phyloP scores from a whole-genome alignment of 164 flowering plant species.

The Vitis rotundifolia region DNA sequence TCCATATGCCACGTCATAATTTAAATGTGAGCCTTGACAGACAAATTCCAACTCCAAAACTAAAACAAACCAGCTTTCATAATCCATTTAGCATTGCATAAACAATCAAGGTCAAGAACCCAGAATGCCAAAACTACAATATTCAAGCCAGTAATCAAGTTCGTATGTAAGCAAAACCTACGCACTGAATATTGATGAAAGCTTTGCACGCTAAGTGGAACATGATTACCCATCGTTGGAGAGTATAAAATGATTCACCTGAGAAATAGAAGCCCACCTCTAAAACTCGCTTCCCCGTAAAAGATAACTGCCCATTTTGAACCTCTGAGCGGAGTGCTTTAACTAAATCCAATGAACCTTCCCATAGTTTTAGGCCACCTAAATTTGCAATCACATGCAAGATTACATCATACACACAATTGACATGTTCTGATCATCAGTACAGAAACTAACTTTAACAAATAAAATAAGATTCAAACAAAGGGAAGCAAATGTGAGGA shows the following conservation, averaged over 20 bases:
- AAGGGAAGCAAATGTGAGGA: not conserved
- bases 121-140: not conserved
- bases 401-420: not conserved
- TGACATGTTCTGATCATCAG: not conserved
- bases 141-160: not conserved
- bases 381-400: conserved; percentile 1
- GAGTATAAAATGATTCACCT: conserved; percentile 30
- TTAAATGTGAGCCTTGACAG: no score
- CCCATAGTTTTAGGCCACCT: conserved; percentile 99
- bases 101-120: no score
- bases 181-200: not conserved
- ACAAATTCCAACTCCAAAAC: no score
- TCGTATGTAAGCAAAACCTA: not conserved
- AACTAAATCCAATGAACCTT: conserved; percentile 86
- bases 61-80: no score
- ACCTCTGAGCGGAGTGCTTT: conserved; percentile 59
- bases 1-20: no score
- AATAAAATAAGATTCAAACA: not conserved
- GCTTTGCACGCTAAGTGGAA: not conserved
- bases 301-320: conserved; percentile 45
- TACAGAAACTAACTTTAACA: not conserved
- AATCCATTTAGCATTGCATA: no score
- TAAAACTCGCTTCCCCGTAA: conserved; percentile 71
- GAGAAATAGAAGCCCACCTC: conserved; percentile 70
- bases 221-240: not conserved